Evolutionary conservation across 345 rosid species (phyloP), one percentile per base, ranked within the genome.

Genomic region (Syzygium grande): DNA sequence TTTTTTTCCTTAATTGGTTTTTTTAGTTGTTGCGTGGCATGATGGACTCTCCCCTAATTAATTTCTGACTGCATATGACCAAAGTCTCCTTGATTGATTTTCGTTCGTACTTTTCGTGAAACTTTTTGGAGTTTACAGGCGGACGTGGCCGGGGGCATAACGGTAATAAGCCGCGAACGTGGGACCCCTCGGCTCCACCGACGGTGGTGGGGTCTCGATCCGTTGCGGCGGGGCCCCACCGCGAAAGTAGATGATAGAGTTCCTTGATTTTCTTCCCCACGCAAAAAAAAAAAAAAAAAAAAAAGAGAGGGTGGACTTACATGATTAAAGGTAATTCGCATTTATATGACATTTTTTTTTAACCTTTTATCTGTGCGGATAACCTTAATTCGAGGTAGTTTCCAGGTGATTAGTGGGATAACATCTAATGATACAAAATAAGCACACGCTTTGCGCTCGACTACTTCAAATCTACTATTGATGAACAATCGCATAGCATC

Each of bases 251-350:
- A 51, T 51, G 52, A 51, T 51, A 51, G 52, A 51, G 65, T 59
- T 59, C 65, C 27, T 59, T 58, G 29, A 25, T 4, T 58, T 27
- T 58, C 15, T 58, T 25, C 29, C 65, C 25, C 15, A 5, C 29
- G 63, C 63, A 11, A 25, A 58, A 9, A 25, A 43, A 43, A 43
- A 43, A 43, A 1, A 1, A 41, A 41, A 41, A 1, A 1, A 43
- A 41, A 41, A 41, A 41, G 1, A 0, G 21, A 0, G 0, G 29
- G 11, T 11, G 29, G 14, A 58, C 0, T 25, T 58, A 25, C 65
- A 6, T 58, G 14, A 11, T 25, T 25, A 25, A 25, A 25, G 65
- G 7, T 58, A 11, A 14, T 58, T 25, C 27, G 3, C 15, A 58
- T 58, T 58, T 58, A 4, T 6, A 7, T 25, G 29, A 58, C 9